phyloP scores from a whole-genome alignment of 257 asterid species.

The Nicotiana knightiana region DNA sequence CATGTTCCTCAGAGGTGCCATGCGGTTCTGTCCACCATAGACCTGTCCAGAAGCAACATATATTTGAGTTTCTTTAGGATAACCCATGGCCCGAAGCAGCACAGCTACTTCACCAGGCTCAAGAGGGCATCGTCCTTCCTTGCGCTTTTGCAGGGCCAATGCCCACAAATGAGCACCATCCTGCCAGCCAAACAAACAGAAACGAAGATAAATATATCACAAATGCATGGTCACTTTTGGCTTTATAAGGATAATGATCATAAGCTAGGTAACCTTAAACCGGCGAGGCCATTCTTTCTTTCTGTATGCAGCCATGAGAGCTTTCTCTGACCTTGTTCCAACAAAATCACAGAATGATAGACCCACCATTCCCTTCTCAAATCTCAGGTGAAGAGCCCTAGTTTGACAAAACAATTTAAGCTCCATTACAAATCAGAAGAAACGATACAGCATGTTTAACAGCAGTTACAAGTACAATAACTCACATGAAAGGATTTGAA shows the following conservation, averaged over 20 bases:
- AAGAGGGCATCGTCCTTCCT: conserved; percentile 99
- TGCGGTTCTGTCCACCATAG: conserved; percentile 97
- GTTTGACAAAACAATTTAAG: conserved; percentile 9
- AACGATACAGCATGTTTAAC: background rate
- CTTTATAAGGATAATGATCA: background rate
- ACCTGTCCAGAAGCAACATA: conserved; percentile 99
- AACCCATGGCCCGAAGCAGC: conserved; percentile 99
- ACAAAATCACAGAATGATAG: conserved; percentile 98
- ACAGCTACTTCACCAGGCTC: conserved; percentile 99
- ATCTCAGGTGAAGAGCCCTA: conserved; percentile 99
- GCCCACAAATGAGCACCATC: conserved; percentile 99
- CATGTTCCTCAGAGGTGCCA: conserved; percentile 99
- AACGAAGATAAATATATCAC: conserved; percentile 13
- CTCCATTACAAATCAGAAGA: conserved; percentile 3
- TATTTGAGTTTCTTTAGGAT: conserved; percentile 94
- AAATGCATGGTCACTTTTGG: background rate
- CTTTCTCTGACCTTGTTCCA: conserved; percentile 88
- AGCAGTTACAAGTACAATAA: conserved; percentile 12
- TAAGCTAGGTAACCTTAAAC: conserved; percentile 56
- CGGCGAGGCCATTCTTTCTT: conserved; percentile 99
- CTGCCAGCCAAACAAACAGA: conserved; percentile 34
- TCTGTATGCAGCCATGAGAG: conserved; percentile 85
- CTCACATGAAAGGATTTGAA: conserved; percentile 92
- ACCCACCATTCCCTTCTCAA: conserved; percentile 99
- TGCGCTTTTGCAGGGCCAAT: conserved; percentile 90